Conservation (phyloP, 2,329 filamentous ascomycete species). For the Neoscytalidium dimidiatum region DNA sequence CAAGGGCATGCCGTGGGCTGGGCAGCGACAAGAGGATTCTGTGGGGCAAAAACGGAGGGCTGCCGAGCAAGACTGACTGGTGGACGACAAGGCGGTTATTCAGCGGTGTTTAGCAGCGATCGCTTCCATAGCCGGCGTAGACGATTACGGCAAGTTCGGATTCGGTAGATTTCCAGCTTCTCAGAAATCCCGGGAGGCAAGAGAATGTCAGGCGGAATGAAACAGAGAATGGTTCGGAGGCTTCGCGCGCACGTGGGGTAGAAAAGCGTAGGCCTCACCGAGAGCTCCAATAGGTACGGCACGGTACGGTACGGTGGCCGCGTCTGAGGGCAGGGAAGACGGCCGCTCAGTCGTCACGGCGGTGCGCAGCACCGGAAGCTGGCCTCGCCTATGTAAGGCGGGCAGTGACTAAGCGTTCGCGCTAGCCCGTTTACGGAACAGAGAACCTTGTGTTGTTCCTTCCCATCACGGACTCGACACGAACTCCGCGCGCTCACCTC, state of each 20-base stretch:
- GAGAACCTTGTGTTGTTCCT: not conserved
- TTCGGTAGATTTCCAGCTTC: not conserved
- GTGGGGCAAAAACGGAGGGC: not conserved
- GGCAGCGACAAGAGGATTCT: not conserved
- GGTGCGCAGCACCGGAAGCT: not conserved
- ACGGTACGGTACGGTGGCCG: not conserved
- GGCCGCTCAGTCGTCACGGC: not conserved
- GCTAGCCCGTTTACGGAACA: not conserved
- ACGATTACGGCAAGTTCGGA: not conserved
- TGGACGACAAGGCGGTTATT: not conserved
- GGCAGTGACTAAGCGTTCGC: not conserved
- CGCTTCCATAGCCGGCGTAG: not conserved
- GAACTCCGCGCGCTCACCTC: not conserved
- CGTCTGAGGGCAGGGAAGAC: not conserved
- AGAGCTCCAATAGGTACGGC: no score
- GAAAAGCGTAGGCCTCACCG: not conserved
- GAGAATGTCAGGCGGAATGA: not conserved
- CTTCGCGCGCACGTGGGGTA: not conserved
- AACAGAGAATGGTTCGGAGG: not conserved
- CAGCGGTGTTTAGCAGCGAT: not conserved
- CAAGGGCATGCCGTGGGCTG: slow-evolving; percentile 39
- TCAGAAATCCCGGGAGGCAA: not conserved
- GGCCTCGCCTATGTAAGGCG: not conserved
- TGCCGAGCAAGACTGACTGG: not conserved
- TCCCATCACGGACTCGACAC: slow-evolving; percentile 4